phyloP scores from a whole-genome alignment of 73 alveolate species.

The Durusdinium trenchii region DNA sequence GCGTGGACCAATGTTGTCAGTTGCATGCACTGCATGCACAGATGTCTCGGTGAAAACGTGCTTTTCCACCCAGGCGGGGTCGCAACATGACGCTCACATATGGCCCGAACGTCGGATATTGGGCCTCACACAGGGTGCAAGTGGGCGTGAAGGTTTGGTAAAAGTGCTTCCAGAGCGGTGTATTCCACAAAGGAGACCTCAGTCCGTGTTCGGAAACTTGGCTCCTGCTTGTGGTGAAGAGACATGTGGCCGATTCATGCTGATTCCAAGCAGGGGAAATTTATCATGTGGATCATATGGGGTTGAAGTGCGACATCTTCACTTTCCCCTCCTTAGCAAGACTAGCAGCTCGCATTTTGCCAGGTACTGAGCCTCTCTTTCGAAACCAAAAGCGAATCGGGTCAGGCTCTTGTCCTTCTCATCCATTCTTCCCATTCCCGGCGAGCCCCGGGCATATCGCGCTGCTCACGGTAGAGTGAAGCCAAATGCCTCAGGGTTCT shows the following conservation, averaged over 20 bases:
- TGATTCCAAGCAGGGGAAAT: too few species aligned
- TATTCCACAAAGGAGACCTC: constrained; percentile 95
- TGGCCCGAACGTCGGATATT: too few species aligned
- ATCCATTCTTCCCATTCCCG: neutral
- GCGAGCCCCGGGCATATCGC: constrained; percentile 63
- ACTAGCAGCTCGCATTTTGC: too few species aligned
- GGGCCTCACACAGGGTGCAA: constrained; percentile 82
- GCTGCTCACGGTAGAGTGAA: constrained; percentile 91
- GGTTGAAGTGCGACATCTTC: too few species aligned
- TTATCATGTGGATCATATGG: too few species aligned
- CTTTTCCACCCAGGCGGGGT: neutral
- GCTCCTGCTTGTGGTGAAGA: neutral
- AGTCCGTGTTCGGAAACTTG: neutral
- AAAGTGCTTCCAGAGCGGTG: constrained; percentile 94
- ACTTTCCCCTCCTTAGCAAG: too few species aligned
- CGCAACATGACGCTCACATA: too few species aligned
- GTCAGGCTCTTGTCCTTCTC: neutral
- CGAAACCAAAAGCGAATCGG: neutral
- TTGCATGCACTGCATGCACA: neutral
- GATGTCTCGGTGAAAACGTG: neutral
- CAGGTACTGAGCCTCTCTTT: too few species aligned
- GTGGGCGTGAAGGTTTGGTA: constrained; percentile 95
- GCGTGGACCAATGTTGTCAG: neutral
- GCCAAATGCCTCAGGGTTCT: constrained; percentile 64
- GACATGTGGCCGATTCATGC: neutral